Percentiles rank a stretch among this genome's conserved stretches.
phyloP scores from a whole-genome alignment of 495 filamentous ascomycete species.

The Neurospora sp. region DNA sequence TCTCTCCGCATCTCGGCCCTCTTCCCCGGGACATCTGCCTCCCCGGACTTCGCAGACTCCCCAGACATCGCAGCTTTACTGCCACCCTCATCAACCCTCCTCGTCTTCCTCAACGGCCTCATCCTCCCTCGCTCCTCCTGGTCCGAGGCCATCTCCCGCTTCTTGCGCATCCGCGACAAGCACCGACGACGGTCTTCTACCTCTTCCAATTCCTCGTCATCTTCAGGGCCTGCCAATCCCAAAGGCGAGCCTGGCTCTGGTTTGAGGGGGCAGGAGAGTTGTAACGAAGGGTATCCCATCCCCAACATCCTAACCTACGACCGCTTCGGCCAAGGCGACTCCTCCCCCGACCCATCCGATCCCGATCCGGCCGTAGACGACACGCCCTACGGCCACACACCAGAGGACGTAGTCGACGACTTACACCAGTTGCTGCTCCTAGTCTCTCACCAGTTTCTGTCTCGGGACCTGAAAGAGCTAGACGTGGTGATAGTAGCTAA shows the following conservation, averaged over 20 bases:
- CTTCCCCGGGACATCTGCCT: not conserved
- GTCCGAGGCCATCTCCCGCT: constrained; percentile 33
- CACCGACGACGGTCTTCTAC: not conserved
- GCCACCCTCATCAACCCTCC: constrained; percentile 21
- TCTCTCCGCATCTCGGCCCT: constrained; percentile 10
- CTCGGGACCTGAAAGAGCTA: not conserved
- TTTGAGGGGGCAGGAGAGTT: too few species aligned
- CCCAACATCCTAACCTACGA: constrained; percentile 48
- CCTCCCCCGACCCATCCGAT: constrained; percentile 46
- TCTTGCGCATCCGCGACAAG: constrained; percentile 22
- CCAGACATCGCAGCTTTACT: not conserved
- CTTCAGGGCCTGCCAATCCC: too few species aligned
- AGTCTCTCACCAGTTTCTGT: constrained; percentile 12
- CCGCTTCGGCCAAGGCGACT: constrained; percentile 49
- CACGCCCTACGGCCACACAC: constrained; percentile 44
- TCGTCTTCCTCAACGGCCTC: constrained; percentile 57
- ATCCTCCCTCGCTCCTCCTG: constrained; percentile 42
- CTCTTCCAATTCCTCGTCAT: not conserved
- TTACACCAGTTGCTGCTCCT: constrained; percentile 41
- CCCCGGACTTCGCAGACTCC: not conserved
- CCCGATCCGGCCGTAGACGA: constrained; percentile 8
- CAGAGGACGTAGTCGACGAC: constrained; percentile 36
- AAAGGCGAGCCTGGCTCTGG: too few species aligned
- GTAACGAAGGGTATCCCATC: constrained; percentile 1
- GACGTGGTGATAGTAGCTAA: constrained; percentile 44